A percentile compares a stretch with the other conserved stretches of the same genome.
phyloP scores from a whole-genome alignment of 148 eudicot genomes.

The Rhododendron simsii region DNA sequence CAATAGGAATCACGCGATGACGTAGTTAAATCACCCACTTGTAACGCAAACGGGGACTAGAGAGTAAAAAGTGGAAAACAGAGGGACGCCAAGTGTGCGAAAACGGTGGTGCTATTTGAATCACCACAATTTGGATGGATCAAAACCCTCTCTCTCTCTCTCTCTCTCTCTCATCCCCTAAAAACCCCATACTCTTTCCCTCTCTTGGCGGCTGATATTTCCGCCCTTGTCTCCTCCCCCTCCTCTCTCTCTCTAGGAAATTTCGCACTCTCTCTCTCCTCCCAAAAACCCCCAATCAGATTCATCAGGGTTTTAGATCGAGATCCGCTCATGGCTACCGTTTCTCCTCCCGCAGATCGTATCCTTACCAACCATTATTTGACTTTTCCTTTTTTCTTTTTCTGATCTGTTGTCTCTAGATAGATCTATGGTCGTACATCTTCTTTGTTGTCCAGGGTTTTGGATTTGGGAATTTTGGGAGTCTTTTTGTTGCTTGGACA shows the following conservation, averaged over 20 bases:
- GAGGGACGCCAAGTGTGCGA: background rate
- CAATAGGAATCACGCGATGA: conserved; percentile 3
- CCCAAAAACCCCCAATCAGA: background rate
- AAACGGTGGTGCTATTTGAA: conserved; percentile 48
- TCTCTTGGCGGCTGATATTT: conserved; percentile 35
- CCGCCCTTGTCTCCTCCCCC: background rate
- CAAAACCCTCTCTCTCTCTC: conserved; percentile 19
- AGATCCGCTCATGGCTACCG: conserved; percentile 55
- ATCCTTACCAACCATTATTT: conserved; percentile 27
- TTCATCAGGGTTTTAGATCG: conserved; percentile 10
- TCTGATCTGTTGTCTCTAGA: conserved; percentile 9
- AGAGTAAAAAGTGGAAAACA: background rate
- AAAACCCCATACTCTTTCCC: conserved; percentile 28
- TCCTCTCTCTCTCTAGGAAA: conserved; percentile 7
- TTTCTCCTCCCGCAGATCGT: conserved; percentile 59
- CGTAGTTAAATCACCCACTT: background rate
- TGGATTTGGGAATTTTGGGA: background rate
- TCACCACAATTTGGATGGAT: conserved; percentile 31
- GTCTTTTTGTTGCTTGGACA: background rate
- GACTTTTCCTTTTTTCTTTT: background rate
- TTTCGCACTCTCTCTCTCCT: conserved; percentile 17
- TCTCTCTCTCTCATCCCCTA: conserved; percentile 11
- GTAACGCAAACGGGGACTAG: background rate
- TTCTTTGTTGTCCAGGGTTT: background rate
- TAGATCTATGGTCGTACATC: background rate